Percentiles rank a stretch among this genome's conserved stretches.
phyloP scores from a whole-genome alignment of 805 yeast genomes.

The Yarrowia osloensis region DNA sequence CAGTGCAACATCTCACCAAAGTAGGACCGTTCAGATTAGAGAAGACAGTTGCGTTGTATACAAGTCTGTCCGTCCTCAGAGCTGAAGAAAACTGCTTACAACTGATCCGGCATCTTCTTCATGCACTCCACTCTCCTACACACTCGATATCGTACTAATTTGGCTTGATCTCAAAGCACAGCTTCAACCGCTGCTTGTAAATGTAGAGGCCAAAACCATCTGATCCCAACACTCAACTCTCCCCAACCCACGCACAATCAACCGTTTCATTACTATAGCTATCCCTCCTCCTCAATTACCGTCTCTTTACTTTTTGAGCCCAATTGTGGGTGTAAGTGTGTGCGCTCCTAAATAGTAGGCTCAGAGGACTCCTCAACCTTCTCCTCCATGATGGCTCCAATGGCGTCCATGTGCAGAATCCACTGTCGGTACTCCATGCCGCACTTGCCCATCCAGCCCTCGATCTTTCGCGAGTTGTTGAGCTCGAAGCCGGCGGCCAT shows the following conservation, averaged over 20 bases:
- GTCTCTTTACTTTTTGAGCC: not conserved
- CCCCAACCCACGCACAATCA: not conserved
- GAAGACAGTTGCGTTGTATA: too few species aligned
- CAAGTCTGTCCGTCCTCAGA: too few species aligned
- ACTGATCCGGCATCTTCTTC: too few species aligned
- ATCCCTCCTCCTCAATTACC: not conserved
- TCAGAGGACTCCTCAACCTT: not conserved
- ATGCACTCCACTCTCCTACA: too few species aligned
- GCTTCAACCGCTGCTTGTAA: too few species aligned
- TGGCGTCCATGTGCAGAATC: conserved; percentile 27
- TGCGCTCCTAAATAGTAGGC: not conserved
- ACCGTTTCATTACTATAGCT: not conserved
- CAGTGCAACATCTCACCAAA: too few species aligned
- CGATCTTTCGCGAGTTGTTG: conserved; percentile 15
- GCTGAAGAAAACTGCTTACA: too few species aligned
- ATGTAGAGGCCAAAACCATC: too few species aligned
- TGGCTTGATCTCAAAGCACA: too few species aligned
- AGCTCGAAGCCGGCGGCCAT: conserved; percentile 21
- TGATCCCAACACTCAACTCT: too few species aligned
- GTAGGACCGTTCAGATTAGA: too few species aligned
- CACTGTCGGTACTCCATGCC: conserved; percentile 30
- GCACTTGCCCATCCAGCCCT: conserved; percentile 30
- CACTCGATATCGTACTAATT: too few species aligned
- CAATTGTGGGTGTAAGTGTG: not conserved
- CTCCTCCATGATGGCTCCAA: conserved; percentile 25